Evolutionary conservation across 768 basidiomycete species (phyloP).

Genomic region (Cystoderma amianthinum): DNA sequence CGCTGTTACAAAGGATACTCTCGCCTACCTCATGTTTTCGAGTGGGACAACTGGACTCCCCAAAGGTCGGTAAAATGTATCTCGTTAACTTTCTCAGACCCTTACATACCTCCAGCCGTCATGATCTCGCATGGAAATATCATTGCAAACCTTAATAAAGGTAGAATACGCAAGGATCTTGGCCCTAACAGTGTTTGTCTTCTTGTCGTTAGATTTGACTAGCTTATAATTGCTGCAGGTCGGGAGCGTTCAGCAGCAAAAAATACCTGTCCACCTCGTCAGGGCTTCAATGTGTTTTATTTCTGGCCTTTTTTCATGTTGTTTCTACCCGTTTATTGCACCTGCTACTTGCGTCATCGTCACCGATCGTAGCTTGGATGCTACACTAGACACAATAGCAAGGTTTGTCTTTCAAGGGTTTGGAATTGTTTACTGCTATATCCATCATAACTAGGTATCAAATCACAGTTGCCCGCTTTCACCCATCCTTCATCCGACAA

Average conservation of each 20-base stretch:
- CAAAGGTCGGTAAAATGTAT: slow-evolving; percentile 10
- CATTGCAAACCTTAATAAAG: not conserved
- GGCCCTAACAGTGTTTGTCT: not conserved
- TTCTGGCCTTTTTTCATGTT: not conserved
- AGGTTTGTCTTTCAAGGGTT: not conserved
- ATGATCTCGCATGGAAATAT: not conserved
- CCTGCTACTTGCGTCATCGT: not conserved
- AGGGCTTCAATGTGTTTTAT: not conserved
- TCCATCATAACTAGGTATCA: not conserved
- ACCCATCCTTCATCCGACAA: not conserved
- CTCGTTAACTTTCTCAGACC: not conserved
- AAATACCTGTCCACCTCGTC: not conserved
- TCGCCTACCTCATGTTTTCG: slow-evolving; percentile 15
- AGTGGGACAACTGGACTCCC: slow-evolving; percentile 17
- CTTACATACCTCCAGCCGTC: not conserved
- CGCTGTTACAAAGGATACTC: slow-evolving; percentile 9
- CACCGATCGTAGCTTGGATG: not conserved
- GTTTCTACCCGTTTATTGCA: not conserved
- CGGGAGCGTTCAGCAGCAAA: not conserved
- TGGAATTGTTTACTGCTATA: not conserved
- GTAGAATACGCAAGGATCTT: not conserved
- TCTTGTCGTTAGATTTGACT: not conserved
- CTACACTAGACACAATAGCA: not conserved
- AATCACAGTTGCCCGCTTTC: not conserved
- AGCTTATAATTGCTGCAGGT: not conserved